Evolutionary conservation across 257 asterid genomes (phyloP), one percentile per base, ranked within the genome.

Genomic region (Nicotiana attenuata): DNA sequence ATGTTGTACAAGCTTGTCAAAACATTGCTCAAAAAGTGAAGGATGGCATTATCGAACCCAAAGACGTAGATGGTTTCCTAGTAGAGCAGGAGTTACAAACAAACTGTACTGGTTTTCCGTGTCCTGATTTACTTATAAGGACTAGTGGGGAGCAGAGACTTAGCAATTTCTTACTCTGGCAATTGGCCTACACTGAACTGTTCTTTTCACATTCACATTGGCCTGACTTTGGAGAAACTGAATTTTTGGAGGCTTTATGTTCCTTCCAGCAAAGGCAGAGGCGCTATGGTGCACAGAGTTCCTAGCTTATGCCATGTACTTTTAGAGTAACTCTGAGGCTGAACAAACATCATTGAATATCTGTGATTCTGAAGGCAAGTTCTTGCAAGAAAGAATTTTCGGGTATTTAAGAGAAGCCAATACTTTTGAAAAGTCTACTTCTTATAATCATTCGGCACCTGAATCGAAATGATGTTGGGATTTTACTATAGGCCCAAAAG

Each of bases 121-220:
- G 71, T 69, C 91, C 97, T 41, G 93, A 90, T 85, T 87, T 92
- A 75, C 89, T 92, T 28, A 89, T 91, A 69, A 82, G 94, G 61
- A 91, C 96, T 26, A 91, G 97, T 82, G 97, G 94, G 6, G 97
- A 92, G 87, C 87, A 82, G 65, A 87, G 96, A 67, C 82, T 92
- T 76, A 89, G 97, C 68, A 92, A 92, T 80, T 91, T 92, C 86
- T 84, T 91, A 35, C 81, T 92, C 60, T 91, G 97, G 97, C 97
- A 92, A 86, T 85, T 91, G 77, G 95, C 95, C 20, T 92, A 89
- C 76, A 84, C 94, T 14, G 94, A 92, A 81, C 85, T 91, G 2
- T 86, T 85, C 79, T 90, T 92, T 76, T 61, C 87, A 5, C 28
- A 82, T 69, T 82, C 89, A 16, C 87, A 73, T 29, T 92, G 92